Percentiles rank a stretch among this genome's conserved stretches.
phyloP scores from a whole-genome alignment of 1,284 basidiomycete species.

The Leccinum angustisporum region DNA sequence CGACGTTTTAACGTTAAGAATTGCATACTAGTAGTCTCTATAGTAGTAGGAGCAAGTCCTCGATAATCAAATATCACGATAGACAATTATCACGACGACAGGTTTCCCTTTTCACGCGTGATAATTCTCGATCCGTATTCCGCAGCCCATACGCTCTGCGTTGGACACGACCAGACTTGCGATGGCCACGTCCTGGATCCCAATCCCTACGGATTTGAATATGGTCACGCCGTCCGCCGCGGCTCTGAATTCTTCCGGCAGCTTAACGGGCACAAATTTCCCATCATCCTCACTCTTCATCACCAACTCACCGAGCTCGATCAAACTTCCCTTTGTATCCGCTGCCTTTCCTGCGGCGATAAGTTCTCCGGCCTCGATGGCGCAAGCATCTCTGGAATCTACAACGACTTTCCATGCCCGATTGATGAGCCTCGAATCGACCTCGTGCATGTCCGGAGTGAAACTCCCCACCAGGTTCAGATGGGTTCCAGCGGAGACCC shows the following conservation, averaged over 20 bases:
- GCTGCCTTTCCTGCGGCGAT: constrained; percentile 52
- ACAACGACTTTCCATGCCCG: constrained; percentile 59
- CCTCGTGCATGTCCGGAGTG: constrained; percentile 77
- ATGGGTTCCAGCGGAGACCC: constrained; percentile 64
- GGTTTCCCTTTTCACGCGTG: constrained; percentile 20
- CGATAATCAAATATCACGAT: not conserved
- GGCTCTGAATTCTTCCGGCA: constrained; percentile 33
- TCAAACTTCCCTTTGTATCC: constrained; percentile 38
- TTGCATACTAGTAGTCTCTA: not conserved
- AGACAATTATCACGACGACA: not conserved
- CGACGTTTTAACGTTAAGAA: not conserved
- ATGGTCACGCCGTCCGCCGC: constrained; percentile 53
- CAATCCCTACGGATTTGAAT: constrained; percentile 79
- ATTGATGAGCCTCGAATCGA: constrained; percentile 57
- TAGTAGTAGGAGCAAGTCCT: not conserved
- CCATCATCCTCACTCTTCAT: constrained; percentile 23
- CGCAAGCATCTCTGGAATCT: constrained; percentile 70
- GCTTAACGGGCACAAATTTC: constrained; percentile 18
- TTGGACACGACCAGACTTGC: constrained; percentile 45
- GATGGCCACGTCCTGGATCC: constrained; percentile 75
- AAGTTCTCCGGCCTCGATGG: constrained; percentile 76
- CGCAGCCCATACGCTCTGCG: constrained; percentile 40
- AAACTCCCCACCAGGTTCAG: constrained; percentile 84
- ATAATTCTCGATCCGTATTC: constrained; percentile 40
- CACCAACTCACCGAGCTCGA: constrained; percentile 65